Percentiles rank a stretch among this genome's conserved stretches.
phyloP scores from a whole-genome alignment of 768 basidiomycete genomes.

The Zangia roseola region DNA sequence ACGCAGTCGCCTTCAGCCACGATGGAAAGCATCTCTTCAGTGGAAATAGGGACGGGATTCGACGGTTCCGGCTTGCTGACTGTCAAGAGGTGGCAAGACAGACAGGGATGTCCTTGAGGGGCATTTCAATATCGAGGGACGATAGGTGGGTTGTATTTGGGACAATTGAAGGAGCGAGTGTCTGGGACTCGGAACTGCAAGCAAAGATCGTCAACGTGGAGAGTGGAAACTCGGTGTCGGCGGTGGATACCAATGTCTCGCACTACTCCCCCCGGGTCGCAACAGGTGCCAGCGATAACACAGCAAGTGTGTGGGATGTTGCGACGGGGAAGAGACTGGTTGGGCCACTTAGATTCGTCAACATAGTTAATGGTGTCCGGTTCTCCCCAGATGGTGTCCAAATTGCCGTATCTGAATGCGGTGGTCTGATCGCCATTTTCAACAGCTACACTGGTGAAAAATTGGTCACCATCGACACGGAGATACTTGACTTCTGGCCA shows the following conservation, averaged over 20 bases:
- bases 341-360: constrained; percentile 1
- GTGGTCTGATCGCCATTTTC: background rate
- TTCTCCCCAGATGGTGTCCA: background rate
- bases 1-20: too few species aligned
- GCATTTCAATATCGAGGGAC: too few species aligned
- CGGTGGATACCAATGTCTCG: background rate
- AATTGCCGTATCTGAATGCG: background rate
- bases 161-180: too few species aligned
- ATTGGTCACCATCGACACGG: background rate
- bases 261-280: constrained; percentile 1
- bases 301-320: background rate
- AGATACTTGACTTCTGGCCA: background rate
- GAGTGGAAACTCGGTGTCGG: too few species aligned
- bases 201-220: too few species aligned
- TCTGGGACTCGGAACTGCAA: too few species aligned
- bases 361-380: background rate
- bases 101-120: too few species aligned
- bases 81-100: too few species aligned
- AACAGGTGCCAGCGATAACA: background rate
- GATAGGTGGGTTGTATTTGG: too few species aligned
- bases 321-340: background rate
- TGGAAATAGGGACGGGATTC: too few species aligned
- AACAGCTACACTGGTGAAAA: background rate
- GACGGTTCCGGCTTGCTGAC: too few species aligned
- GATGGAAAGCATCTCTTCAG: too few species aligned